Conservation (phyloP, 148 eudicot genomes). For the Cornus controversa region DNA sequence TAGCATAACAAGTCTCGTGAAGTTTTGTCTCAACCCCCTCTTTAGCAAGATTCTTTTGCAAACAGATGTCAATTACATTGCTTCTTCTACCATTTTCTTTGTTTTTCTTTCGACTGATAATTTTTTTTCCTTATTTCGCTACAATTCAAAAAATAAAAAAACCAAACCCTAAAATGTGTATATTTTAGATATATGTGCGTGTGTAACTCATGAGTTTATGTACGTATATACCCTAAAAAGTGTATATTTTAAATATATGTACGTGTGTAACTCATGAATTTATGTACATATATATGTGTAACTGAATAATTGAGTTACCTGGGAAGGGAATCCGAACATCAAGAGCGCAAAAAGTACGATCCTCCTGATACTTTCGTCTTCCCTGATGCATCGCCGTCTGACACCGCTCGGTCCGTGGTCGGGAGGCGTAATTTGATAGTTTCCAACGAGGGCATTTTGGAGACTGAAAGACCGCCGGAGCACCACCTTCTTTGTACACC, state of each 20-base stretch:
- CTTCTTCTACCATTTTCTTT: too few species aligned
- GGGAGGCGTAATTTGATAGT: slow-evolving; percentile 38
- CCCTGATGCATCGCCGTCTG: slow-evolving; percentile 71
- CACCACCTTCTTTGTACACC: slow-evolving; percentile 93
- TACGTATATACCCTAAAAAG: too few species aligned
- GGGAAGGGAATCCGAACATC: slow-evolving; percentile 87
- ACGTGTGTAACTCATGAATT: too few species aligned
- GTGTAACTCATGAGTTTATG: too few species aligned
- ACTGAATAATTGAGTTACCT: slow-evolving; percentile 30
- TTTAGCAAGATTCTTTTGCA: background rate
- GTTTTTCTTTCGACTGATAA: background rate
- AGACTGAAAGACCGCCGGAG: slow-evolving; percentile 89
- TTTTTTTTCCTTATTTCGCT: background rate
- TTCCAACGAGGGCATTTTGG: slow-evolving; percentile 97
- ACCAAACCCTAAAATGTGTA: background rate
- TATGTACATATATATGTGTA: background rate
- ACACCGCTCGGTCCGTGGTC: slow-evolving; percentile 39
- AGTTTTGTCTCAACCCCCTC: background rate
- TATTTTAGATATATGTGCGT: too few species aligned
- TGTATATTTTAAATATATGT: too few species aligned
- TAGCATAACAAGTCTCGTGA: too few species aligned
- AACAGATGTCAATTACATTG: too few species aligned
- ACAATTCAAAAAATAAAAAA: background rate
- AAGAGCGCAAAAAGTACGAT: slow-evolving; percentile 73
- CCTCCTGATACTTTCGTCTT: slow-evolving; percentile 74